phyloP scores from a whole-genome alignment of 495 filamentous ascomycete genomes.

The Chaetomidium leptoderma region DNA sequence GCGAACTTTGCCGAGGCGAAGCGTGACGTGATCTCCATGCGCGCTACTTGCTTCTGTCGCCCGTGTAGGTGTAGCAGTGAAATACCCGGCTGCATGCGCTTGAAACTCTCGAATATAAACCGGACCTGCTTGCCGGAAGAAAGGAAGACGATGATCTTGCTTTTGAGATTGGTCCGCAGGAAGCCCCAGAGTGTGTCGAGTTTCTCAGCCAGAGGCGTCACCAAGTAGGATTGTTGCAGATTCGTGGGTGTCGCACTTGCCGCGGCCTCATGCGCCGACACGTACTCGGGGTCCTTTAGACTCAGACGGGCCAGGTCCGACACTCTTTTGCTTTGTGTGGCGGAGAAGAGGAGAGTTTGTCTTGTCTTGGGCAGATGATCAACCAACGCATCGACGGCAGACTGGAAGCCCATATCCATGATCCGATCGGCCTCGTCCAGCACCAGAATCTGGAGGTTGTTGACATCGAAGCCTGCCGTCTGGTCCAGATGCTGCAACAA shows the following conservation, averaged over 20 bases:
- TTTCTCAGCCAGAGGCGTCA: constrained; percentile 80
- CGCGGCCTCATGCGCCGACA: constrained; percentile 85
- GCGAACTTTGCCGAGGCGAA: constrained; percentile 74
- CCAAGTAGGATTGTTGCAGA: constrained; percentile 85
- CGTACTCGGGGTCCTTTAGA: constrained; percentile 86
- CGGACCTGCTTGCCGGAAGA: constrained; percentile 94
- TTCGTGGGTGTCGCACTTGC: constrained; percentile 74
- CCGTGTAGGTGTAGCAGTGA: constrained; percentile 94
- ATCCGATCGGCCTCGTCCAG: constrained; percentile 96
- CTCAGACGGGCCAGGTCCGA: constrained; percentile 86
- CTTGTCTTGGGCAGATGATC: constrained; percentile 82
- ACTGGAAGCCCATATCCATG: constrained; percentile 96
- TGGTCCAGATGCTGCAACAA: constrained; percentile 97
- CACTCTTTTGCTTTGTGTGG: constrained; percentile 92
- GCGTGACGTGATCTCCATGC: constrained; percentile 76
- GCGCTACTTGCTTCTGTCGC: constrained; percentile 82
- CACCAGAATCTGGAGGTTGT: constrained; percentile 87
- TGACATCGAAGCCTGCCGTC: constrained; percentile 82
- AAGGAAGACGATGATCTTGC: constrained; percentile 90
- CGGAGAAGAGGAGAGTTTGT: constrained; percentile 92
- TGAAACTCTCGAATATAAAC: constrained; percentile 89
- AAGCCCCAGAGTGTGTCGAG: constrained; percentile 90
- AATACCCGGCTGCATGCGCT: constrained; percentile 90
- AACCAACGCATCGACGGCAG: constrained; percentile 85
- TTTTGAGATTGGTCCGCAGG: constrained; percentile 78